Percentiles rank a stretch among this genome's conserved stretches.
Evolutionary conservation across 345 rosid genomes (phyloP).

Genomic region (Sonneratia alba): DNA sequence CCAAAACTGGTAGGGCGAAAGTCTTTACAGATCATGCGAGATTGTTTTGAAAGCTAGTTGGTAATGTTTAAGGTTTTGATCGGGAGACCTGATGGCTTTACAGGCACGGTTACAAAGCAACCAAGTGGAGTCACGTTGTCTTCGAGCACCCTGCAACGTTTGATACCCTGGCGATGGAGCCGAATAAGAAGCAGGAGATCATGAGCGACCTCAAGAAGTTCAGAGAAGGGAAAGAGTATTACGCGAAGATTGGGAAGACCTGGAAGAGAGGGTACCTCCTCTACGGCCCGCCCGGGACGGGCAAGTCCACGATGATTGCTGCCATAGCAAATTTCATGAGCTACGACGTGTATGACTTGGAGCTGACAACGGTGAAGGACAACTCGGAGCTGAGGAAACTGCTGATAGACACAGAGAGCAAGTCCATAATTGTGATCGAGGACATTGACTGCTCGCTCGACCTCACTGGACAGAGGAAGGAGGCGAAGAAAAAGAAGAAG

Average conservation of each 20-base stretch:
- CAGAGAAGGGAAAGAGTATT: slow-evolving; percentile 6
- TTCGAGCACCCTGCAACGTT: slow-evolving; percentile 12
- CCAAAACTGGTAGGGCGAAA: too few relatives aligned
- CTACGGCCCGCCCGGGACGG: slow-evolving; percentile 19
- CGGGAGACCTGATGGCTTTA: background rate
- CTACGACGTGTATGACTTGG: slow-evolving; percentile 16
- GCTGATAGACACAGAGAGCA: slow-evolving; percentile 15
- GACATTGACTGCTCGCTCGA: slow-evolving; percentile 22
- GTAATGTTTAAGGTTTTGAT: background rate
- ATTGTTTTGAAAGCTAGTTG: too few relatives aligned
- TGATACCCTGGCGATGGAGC: slow-evolving; percentile 10
- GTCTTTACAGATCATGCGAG: too few relatives aligned
- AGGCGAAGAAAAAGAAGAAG: background rate
- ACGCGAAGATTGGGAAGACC: slow-evolving; percentile 13
- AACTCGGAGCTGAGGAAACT: slow-evolving; percentile 17
- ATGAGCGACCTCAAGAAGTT: slow-evolving; percentile 2
- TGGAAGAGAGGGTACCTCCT: slow-evolving; percentile 17
- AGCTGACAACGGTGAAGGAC: slow-evolving; percentile 17
- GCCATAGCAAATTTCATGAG: slow-evolving; percentile 18
- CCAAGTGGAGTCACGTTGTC: slow-evolving; percentile 8
- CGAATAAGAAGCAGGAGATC: slow-evolving; percentile 6
- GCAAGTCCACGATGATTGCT: slow-evolving; percentile 22
- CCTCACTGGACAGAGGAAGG: too few relatives aligned
- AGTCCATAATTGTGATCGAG: slow-evolving; percentile 21
- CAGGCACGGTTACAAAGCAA: background rate